Evolutionary conservation across 257 asterid species (phyloP).

Genomic region (Lycium barbarum): DNA sequence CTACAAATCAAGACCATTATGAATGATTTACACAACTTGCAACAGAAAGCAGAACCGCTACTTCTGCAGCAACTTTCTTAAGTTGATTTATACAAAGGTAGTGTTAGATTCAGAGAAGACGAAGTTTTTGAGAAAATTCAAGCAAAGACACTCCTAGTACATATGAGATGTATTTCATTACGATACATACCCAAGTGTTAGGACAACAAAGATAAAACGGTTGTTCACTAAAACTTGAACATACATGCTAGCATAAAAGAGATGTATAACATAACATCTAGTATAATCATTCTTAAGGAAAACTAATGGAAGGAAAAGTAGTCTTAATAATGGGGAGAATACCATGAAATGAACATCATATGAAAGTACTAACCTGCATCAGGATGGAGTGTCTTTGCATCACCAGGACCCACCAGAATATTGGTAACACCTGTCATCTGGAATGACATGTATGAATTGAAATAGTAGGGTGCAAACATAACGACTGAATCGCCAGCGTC

Average conservation of each 20-base stretch:
- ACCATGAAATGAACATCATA: not conserved
- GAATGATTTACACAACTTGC: conserved; percentile 20
- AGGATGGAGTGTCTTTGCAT: conserved; percentile 87
- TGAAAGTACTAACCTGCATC: conserved; percentile 74
- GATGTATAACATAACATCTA: conserved; percentile 4
- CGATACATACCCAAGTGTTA: not conserved
- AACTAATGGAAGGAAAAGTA: not conserved
- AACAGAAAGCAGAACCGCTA: conserved; percentile 1
- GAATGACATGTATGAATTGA: conserved; percentile 95
- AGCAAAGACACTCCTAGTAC: not conserved
- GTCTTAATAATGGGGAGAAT: conserved; percentile 7
- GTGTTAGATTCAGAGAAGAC: conserved; percentile 17
- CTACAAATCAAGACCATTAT: not conserved
- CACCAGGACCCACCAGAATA: conserved; percentile 91
- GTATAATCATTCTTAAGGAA: not conserved
- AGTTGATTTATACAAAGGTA: not conserved
- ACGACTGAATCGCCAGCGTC: conserved; percentile 92
- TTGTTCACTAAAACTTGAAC: not conserved
- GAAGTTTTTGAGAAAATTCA: not conserved
- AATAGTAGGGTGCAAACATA: conserved; percentile 98
- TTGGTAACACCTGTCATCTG: conserved; percentile 98
- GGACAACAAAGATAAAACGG: not conserved
- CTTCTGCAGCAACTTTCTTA: not conserved
- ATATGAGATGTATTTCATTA: not conserved
- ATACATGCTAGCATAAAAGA: conserved; percentile 4